These are phyloP conservation scores for Eimeria nieschulzi DNA, from an alignment of 169 alveolate species.

Conservation along the genomic window DNA sequence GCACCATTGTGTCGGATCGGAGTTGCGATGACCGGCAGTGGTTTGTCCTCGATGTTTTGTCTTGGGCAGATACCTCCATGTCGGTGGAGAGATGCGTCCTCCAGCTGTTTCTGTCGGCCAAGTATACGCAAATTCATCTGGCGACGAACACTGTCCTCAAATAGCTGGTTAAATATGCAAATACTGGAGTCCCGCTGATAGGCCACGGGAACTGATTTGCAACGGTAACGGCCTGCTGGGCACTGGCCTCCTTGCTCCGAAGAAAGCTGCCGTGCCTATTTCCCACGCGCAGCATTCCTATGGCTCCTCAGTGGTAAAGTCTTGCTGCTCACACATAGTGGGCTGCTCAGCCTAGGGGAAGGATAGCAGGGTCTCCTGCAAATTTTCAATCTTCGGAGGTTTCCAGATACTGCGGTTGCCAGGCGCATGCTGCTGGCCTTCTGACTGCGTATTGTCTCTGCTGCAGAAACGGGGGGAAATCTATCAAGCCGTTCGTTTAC, in stretches of 20 bases:
- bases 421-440: background rate
- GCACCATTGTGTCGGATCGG: too few relatives aligned
- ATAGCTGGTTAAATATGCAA: conserved; percentile 38
- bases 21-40: too few relatives aligned
- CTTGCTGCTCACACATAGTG: background rate
- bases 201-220: conserved; percentile 45
- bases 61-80: too few relatives aligned
- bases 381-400: background rate
- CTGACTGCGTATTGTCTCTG: background rate
- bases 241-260: conserved; percentile 5
- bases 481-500: background rate
- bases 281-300: background rate
- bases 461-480: background rate
- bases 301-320: background rate
- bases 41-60: too few relatives aligned
- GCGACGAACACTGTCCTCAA: conserved; percentile 40
- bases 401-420: background rate
- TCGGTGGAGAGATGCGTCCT: too few relatives aligned
- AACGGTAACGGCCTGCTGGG: conserved; percentile 28
- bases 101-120: conserved; percentile 25
- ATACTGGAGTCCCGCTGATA: conserved; percentile 62
- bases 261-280: background rate
- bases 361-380: background rate
- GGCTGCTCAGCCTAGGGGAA: background rate
- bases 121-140: conserved; percentile 15